Evolutionary conservation across 108 stramenopile genomes (phyloP).

Genomic region (Skeletonema grethae): DNA sequence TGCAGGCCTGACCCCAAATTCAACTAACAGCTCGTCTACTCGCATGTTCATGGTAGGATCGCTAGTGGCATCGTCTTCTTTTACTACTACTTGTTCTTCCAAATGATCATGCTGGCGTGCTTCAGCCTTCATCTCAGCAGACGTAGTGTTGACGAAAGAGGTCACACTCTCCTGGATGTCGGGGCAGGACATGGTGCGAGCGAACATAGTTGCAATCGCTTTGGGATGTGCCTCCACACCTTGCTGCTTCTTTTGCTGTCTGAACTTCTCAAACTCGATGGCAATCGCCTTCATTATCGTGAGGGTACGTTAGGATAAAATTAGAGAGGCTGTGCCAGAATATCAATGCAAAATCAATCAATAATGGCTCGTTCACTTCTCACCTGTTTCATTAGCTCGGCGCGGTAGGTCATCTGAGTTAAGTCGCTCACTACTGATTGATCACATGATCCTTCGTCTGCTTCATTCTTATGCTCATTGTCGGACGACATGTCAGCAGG

Average conservation of each 20-base stretch:
- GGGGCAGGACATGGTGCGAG: background rate
- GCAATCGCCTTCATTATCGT: background rate
- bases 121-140: background rate
- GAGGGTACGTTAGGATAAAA: background rate
- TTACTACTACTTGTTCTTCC: background rate
- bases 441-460: background rate
- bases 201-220: background rate
- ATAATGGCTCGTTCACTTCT: background rate
- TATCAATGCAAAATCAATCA: background rate
- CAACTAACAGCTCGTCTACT: background rate
- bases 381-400: constrained; percentile 1
- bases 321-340: background rate
- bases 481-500: background rate
- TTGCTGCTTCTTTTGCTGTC: background rate
- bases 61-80: background rate
- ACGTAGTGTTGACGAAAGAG: background rate
- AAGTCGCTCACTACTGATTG: background rate
- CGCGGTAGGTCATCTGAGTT: background rate
- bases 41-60: background rate
- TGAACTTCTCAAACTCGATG: background rate
- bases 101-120: background rate
- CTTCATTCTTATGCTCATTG: background rate
- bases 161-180: background rate
- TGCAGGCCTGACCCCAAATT: background rate
- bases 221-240: background rate